Evolutionary conservation across 1,284 basidiomycete genomes (phyloP).

Genomic region (Clitocybe nebularis): DNA sequence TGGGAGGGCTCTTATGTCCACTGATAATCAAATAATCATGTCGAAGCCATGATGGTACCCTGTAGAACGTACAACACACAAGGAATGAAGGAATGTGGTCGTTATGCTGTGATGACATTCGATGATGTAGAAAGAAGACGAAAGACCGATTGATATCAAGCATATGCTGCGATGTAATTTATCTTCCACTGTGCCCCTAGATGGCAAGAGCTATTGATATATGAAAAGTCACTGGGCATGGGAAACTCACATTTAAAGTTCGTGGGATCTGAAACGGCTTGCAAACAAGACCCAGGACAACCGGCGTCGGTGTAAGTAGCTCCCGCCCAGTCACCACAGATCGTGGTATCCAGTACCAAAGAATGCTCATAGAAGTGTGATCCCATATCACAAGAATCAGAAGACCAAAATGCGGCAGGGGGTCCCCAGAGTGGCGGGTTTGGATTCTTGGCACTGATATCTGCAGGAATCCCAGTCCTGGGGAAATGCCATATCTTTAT

Average conservation of each 20-base stretch:
- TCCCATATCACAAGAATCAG: slow-evolving; percentile 57
- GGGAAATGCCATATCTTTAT: slow-evolving; percentile 77
- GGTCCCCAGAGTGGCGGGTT: slow-evolving; percentile 64
- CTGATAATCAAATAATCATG: too few species aligned
- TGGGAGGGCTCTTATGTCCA: too few species aligned
- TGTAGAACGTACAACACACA: too few species aligned
- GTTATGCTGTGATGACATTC: too few species aligned
- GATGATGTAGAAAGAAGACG: background rate
- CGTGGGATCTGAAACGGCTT: slow-evolving; percentile 57
- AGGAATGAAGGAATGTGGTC: too few species aligned
- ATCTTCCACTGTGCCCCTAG: slow-evolving; percentile 56
- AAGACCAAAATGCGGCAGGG: slow-evolving; percentile 65
- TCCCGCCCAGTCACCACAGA: slow-evolving; percentile 68
- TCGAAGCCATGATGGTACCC: too few species aligned
- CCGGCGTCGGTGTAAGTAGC: slow-evolving; percentile 48
- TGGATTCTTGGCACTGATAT: slow-evolving; percentile 51
- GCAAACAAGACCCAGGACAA: slow-evolving; percentile 68
- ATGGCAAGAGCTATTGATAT: slow-evolving; percentile 11
- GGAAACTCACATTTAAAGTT: slow-evolving; percentile 56
- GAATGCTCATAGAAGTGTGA: slow-evolving; percentile 69
- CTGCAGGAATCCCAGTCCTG: slow-evolving; percentile 15
- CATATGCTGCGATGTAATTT: slow-evolving; percentile 45
- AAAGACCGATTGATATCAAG: slow-evolving; percentile 17
- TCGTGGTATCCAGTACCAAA: slow-evolving; percentile 61
- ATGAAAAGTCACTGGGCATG: background rate